Evolutionary conservation across 805 yeast genomes (phyloP), one percentile per base, ranked within the genome.

Genomic region (Saturnispora hagleri): DNA sequence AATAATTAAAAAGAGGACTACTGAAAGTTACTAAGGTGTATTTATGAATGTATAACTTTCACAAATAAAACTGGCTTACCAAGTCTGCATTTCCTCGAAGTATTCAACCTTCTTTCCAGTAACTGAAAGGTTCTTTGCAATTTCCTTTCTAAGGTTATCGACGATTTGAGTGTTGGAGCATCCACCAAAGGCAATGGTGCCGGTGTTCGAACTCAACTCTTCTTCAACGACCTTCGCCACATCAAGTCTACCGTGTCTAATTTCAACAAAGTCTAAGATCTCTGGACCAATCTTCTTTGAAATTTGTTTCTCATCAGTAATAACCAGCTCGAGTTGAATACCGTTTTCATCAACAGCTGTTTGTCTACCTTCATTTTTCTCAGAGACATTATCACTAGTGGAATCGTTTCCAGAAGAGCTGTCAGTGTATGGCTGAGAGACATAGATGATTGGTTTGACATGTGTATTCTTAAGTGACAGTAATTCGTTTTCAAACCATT

Each of bases 121-220:
- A 1, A 44, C 12, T 24, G 50, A 47, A 20, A 65, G 52, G 9
- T 51, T 52, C 9, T 55, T 34, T 13, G 60, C 54, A 35, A 68
- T 60, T 13, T 60, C 54, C 2, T 46, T 53, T 56, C 71, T 64
- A 6, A 60, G 47, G 26, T 53, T 46, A 54, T 66, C 71, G 38
- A 68, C 73, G 69, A 76, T 68, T 27, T 66, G 54, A 27, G 72
- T 69, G 61, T 75, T 77, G 24, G 77, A 79, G 67, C 82, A 78
- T 4, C 74, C 69, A 50, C 72, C 74, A 55, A 78, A 63, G 1
- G 76, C 80, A 48, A 73, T 56, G 5, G 76, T 59, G 8, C 77
- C 76, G 15, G 56, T 53, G 18, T 73, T 57, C 40, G 65, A 69
- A 2, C 43, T 50, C 13, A 77, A 63, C 52, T 75, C 80, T 9